Evolutionary conservation across 805 yeast species (phyloP), one percentile per base, ranked within the genome.

Genomic region (Ogataea pignaliae): DNA sequence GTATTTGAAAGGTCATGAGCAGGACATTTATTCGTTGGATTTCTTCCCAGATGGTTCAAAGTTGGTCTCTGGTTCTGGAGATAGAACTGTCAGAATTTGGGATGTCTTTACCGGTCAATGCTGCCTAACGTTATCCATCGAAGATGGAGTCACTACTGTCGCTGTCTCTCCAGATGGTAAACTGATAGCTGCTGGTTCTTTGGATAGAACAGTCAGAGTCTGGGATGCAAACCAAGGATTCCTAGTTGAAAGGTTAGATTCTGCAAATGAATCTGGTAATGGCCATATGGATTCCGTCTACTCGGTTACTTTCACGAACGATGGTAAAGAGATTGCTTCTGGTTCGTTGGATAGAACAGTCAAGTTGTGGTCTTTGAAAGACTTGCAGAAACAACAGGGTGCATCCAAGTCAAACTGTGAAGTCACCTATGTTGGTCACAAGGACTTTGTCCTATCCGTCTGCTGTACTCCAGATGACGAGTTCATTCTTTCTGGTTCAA

Each of bases 141-240:
- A 91, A 68, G 98, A 91, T 64, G 99, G 99, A 55, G 98, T 91
- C 42, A 91, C 99, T 44, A 91, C 99, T 0, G 97, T 91, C 37
- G 96, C 97, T 16, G 91, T 91, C 35, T 87, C 96, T 9, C 97
- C 97, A 40, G 95, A 91, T 65, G 97, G 97, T 34, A 80, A 83
- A 55, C 79, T 82, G 56, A 88, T 93, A 57, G 98, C 97, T 34
- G 98, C 97, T 14, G 99, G 99, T 40, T 86, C 96, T 31, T 78
- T 91, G 53, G 99, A 91, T 71, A 78, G 95, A 68, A 85, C 96
- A 29, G 97, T 93, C 41, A 78, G 98, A 51, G 96, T 93, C 39
- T 91, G 98, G 97, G 97, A 91, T 69, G 85, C 96, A 10, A 79
- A 86, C 37, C 85, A 95, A 21, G 97, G 97, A 2, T 85, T 85